Percentiles rank a stretch among this genome's conserved stretches.
Evolutionary conservation across 176 grass and related monocot species (phyloP).

Genomic region (Leersia perrieri): DNA sequence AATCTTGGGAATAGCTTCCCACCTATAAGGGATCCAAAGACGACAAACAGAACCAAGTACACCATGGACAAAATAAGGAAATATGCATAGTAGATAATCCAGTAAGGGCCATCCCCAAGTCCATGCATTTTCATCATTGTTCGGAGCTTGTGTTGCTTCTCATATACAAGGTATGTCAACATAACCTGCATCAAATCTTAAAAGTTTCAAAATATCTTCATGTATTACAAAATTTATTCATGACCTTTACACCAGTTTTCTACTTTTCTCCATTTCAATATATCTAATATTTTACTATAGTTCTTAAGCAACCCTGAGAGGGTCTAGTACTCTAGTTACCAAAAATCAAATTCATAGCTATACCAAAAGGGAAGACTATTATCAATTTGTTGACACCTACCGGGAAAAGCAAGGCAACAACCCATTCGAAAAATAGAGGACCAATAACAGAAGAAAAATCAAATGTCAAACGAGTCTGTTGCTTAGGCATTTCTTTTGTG

Average conservation of each 20-base stretch:
- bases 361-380: not conserved
- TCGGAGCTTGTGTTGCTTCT: constrained; percentile 93
- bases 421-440: constrained; percentile 56
- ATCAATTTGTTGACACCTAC: constrained; percentile 35
- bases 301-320: not conserved
- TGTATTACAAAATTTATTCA: not conserved
- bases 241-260: not conserved
- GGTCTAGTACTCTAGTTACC: not conserved
- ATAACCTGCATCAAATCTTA: constrained; percentile 68
- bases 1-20: constrained; percentile 15
- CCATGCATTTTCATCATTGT: constrained; percentile 99
- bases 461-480: constrained; percentile 31
- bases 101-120: constrained; percentile 83
- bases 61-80: constrained; percentile 71
- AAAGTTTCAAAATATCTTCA: constrained; percentile 24
- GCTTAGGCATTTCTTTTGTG: constrained; percentile 69
- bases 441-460: constrained; percentile 56
- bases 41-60: constrained; percentile 76
- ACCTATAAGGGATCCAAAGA: constrained; percentile 89
- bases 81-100: constrained; percentile 87
- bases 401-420: constrained; percentile 62
- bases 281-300: not conserved
- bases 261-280: not conserved
- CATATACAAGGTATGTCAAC: constrained; percentile 78
- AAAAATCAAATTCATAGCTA: not conserved